Evolutionary conservation across 768 basidiomycete genomes (phyloP), one percentile per base, ranked within the genome.

Genomic region (Cantharellus cinnabarinus): DNA sequence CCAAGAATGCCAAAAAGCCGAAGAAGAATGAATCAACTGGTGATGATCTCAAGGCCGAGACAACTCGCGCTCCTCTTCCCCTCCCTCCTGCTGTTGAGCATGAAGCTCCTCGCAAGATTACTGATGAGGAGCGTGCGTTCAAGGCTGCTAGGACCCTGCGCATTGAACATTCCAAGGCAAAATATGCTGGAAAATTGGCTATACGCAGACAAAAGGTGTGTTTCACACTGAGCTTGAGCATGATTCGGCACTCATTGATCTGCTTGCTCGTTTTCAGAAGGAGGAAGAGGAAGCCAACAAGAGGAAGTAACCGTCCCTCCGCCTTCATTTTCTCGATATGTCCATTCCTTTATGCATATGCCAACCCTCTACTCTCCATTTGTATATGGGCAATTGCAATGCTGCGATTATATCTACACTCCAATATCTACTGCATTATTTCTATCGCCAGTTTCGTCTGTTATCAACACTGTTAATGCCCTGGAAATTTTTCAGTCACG

Each of bases 21-120:
- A 97, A 95, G 81, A 84, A 86, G 78, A 89, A 88, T 60, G 93
- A 97, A 72, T 85, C 90, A 55, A 79, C 82, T 61, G 90, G 91
- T 68, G 89, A 86, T 51, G 89, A 89, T 62, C 85, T 89, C 72
- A 77, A 74, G 63, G 82, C 83, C 57, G 70, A 79, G 65, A 87
- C 82, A 63, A 87, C 86, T 64, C 85, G 86, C 60, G 69, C 73
- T 56, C 64, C 76, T 60, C 65, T 85, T 65, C 73, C 85, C 58
- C 76, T 98, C 63, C 84, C 89, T 58, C 69, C 79, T 57, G 69
- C 77, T 60, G 79, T 78, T 71, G 71, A 74, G 53, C 78, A 77
- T 65, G 95, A 99, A 72, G 72, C 78, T 39, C 95, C 95, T 66
- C 88, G 95, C 71, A 84, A 86, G 74, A 95, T 98, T 70, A 88